A percentile compares a stretch with the other conserved stretches of the same genome.
These are phyloP conservation scores for Fonsecaea pugnacius DNA, from an alignment of 2,329 filamentous ascomycete genomes.

Conservation along the genomic window DNA sequence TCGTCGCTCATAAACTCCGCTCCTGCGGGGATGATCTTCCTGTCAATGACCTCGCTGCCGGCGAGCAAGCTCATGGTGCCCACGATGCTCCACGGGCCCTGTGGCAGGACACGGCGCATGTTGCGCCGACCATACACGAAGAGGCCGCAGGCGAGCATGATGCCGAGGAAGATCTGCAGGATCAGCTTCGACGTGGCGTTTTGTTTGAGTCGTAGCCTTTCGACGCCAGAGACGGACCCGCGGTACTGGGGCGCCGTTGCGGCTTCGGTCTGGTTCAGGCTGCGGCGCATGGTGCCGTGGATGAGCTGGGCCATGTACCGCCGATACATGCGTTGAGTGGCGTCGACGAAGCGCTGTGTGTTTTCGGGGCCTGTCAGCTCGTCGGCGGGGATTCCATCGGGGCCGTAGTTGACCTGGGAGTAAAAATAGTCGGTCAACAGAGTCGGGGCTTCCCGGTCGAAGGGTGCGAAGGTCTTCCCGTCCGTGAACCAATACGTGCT, in stretches of 20 bases:
- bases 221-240: slow-evolving; percentile 4
- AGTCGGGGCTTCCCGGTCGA: slow-evolving; percentile 1
- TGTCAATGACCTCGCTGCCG: slow-evolving; percentile 24
- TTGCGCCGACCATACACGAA: slow-evolving; percentile 14
- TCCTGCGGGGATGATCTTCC: slow-evolving; percentile 21
- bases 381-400: neutral
- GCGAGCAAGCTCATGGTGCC: slow-evolving; percentile 31
- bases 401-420: slow-evolving; percentile 6
- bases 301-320: slow-evolving; percentile 32
- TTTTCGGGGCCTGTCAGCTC: slow-evolving; percentile 9
- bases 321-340: slow-evolving; percentile 24
- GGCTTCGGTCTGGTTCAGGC: neutral
- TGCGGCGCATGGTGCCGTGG: slow-evolving; percentile 23
- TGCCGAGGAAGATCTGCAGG: slow-evolving; percentile 23
- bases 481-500: slow-evolving; percentile 3
- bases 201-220: slow-evolving; percentile 23
- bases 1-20: slow-evolving; percentile 20
- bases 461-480: neutral
- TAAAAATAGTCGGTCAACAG: slow-evolving; percentile 7
- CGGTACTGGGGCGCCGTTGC: neutral
- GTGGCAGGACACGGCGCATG: slow-evolving; percentile 26
- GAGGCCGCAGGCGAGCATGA: slow-evolving; percentile 23
- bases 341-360: slow-evolving; percentile 7
- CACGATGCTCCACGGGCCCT: slow-evolving; percentile 28
- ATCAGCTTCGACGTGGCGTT: slow-evolving; percentile 25